phyloP scores from a whole-genome alignment of 306 rosid genomes.

The Ochetophila trinervis region DNA sequence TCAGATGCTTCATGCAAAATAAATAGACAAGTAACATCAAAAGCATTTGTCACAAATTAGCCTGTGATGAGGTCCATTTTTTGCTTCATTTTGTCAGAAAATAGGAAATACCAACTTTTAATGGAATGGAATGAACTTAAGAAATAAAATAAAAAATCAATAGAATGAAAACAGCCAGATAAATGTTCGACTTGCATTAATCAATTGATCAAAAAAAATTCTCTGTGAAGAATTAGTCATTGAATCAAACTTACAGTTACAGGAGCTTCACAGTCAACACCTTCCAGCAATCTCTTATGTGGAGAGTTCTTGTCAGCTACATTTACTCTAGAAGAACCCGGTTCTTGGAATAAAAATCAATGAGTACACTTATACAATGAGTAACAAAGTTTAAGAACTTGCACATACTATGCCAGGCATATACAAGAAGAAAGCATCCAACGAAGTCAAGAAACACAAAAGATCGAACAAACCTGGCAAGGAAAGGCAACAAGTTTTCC shows the following conservation, averaged over 20 bases:
- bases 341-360: slow-evolving; percentile 53
- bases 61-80: background rate
- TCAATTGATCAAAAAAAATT: background rate
- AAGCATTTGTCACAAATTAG: background rate
- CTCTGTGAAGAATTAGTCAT: slow-evolving; percentile 9
- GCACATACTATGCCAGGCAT: background rate
- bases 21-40: background rate
- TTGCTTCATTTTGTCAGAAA: background rate
- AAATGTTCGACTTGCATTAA: too few relatives aligned
- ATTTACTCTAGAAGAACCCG: slow-evolving; percentile 36
- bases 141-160: too few relatives aligned
- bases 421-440: background rate
- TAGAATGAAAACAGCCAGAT: too few relatives aligned
- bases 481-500: slow-evolving; percentile 65
- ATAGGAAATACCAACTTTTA: background rate
- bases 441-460: background rate
- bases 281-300: slow-evolving; percentile 33
- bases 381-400: background rate
- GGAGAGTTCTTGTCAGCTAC: slow-evolving; percentile 27
- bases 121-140: too few relatives aligned
- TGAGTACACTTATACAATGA: background rate
- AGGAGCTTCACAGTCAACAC: slow-evolving; percentile 9
- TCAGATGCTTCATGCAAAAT: background rate
- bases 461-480: slow-evolving; percentile 48
- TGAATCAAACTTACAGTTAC: slow-evolving; percentile 50